These are phyloP conservation scores for Fusarium sp. DNA, from an alignment of 2,329 filamentous ascomycete species.

Conservation along the genomic window DNA sequence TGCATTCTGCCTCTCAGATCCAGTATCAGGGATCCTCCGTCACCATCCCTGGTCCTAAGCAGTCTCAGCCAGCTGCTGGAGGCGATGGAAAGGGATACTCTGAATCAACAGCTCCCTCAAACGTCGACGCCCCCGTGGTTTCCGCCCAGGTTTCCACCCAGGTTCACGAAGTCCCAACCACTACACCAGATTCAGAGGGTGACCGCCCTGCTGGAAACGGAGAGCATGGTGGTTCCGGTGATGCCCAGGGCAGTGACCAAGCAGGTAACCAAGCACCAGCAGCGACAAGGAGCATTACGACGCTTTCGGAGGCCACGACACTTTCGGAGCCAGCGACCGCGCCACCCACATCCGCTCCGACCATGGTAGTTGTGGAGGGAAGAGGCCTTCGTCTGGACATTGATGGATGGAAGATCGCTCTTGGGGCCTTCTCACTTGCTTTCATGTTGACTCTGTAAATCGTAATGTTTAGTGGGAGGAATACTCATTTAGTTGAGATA, in stretches of 20 bases:
- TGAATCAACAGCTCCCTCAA: neutral
- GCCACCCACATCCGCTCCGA: neutral
- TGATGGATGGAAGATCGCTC: neutral
- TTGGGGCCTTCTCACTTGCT: neutral
- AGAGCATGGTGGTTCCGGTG: neutral
- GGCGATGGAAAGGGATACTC: fast-evolving
- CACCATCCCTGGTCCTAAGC: neutral
- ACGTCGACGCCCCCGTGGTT: neutral
- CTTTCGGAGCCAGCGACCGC: neutral
- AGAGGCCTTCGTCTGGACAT: neutral
- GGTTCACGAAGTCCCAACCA: neutral
- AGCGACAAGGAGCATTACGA: neutral
- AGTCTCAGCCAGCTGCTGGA: neutral
- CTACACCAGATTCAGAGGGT: neutral
- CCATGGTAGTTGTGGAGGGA: neutral
- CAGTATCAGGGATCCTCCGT: neutral
- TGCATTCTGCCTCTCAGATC: neutral
- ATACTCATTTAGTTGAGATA: neutral
- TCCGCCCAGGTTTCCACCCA: neutral
- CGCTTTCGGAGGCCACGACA: neutral
- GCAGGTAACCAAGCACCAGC: neutral
- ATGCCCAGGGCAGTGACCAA: neutral
- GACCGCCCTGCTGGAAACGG: neutral
- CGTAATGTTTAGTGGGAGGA: neutral
- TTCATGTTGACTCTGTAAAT: neutral